Evolutionary conservation across 495 filamentous ascomycete species (phyloP).

Genomic region (Cenococcum geophilum): DNA sequence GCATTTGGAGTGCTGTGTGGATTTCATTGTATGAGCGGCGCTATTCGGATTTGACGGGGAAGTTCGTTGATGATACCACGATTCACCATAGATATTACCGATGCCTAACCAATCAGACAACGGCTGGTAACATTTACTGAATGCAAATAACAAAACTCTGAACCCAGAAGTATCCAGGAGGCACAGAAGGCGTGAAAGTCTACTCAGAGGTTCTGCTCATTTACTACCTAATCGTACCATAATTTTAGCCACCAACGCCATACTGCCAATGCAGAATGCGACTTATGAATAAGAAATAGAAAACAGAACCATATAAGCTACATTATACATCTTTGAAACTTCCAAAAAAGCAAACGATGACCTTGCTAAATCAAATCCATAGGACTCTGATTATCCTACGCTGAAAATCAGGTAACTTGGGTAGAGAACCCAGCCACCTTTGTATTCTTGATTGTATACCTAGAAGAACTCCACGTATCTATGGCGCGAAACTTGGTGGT

Average conservation of each 20-base stretch:
- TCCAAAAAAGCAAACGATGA: background rate
- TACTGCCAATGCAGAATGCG: background rate
- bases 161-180: background rate
- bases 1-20: no score
- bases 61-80: no score
- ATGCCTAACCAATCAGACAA: no score
- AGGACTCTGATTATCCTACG: background rate
- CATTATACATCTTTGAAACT: background rate
- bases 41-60: no score
- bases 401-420: no score
- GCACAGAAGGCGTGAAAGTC: background rate
- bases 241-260: conserved; percentile 1
- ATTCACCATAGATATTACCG: no score
- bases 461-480: no score
- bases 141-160: background rate
- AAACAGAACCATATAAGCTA: background rate
- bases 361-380: background rate
- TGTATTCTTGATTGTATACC: no score
- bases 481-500: no score
- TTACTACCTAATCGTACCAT: background rate
- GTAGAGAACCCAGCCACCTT: no score
- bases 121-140: background rate
- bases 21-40: no score
- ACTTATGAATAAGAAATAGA: background rate
- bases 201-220: background rate